These are phyloP conservation scores for Curvularia eragrostidis DNA, from an alignment of 2,329 filamentous ascomycete genomes.

Conservation along the genomic window DNA sequence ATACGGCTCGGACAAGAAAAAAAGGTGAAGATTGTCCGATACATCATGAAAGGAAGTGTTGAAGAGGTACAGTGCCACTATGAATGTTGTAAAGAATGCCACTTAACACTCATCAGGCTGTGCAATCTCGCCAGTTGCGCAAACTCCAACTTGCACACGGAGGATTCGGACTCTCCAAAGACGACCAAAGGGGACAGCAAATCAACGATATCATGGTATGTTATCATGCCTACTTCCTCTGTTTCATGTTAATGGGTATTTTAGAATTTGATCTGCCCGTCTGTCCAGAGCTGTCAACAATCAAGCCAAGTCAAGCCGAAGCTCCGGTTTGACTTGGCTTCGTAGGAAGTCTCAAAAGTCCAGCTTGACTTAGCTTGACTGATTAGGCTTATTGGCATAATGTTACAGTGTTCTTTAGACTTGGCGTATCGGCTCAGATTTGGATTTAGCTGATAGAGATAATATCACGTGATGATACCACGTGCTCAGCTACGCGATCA, in stretches of 20 bases:
- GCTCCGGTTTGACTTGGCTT: no score
- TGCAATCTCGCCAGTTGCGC: conserved; percentile 12
- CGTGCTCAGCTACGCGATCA: no score
- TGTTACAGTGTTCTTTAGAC: no score
- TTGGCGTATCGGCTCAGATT: no score
- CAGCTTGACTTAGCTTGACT: no score
- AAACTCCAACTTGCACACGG: conserved; percentile 9
- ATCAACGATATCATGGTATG: conserved; percentile 10
- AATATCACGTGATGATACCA: no score
- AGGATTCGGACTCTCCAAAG: conserved; percentile 10
- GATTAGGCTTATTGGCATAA: no score
- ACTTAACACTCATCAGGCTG: conserved; percentile 1
- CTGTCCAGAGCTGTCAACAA: no score
- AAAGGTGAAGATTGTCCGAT: conserved; percentile 55
- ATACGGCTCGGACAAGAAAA: conserved; percentile 56
- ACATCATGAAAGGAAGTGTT: conserved; percentile 52
- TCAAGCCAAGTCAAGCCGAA: no score
- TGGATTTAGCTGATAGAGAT: no score
- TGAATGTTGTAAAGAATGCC: neutral
- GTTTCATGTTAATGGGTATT: neutral
- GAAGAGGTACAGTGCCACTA: neutral
- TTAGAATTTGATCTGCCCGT: neutral
- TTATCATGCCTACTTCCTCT: neutral
- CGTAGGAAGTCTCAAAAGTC: no score
- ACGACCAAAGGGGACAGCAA: conserved; percentile 1